These are phyloP conservation scores for Bryoglossum gracile DNA, from an alignment of 495 filamentous ascomycete species.

Conservation along the genomic window DNA sequence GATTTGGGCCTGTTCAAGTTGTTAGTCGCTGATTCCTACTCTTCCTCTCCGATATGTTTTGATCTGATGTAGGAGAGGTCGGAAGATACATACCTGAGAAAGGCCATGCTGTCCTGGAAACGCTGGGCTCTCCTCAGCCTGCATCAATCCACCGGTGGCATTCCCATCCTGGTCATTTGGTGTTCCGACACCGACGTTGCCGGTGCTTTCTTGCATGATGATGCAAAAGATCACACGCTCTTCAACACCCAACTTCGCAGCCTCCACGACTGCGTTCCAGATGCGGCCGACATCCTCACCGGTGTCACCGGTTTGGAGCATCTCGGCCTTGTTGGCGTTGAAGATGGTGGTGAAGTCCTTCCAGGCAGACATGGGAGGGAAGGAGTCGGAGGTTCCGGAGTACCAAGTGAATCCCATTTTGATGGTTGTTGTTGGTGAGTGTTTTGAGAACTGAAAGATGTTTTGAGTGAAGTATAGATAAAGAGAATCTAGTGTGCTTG, in stretches of 20 bases:
- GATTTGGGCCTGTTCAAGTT: constrained; percentile 27
- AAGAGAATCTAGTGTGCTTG: no score
- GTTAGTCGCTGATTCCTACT: background rate
- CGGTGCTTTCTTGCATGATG: constrained; percentile 39
- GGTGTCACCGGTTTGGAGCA: constrained; percentile 25
- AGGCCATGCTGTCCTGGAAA: constrained; percentile 25
- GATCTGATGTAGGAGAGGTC: no score
- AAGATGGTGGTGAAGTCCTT: constrained; percentile 33
- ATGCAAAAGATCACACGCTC: constrained; percentile 38
- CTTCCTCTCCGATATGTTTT: background rate
- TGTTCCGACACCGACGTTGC: constrained; percentile 33
- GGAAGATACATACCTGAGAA: constrained; percentile 27
- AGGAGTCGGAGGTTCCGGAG: constrained; percentile 29
- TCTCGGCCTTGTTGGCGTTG: constrained; percentile 24
- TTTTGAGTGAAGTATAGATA: no score
- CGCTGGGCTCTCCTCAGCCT: constrained; percentile 28
- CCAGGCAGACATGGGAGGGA: constrained; percentile 31
- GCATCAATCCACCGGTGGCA: constrained; percentile 32
- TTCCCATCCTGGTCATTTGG: constrained; percentile 22
- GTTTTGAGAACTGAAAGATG: no score
- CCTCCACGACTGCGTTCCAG: constrained; percentile 28
- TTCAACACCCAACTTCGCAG: constrained; percentile 31
- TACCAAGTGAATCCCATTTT: constrained; percentile 20
- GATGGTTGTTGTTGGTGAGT: no score
- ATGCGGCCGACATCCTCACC: constrained; percentile 33